Base-by-base conservation (phyloP, 2,329 filamentous ascomycete species). In the Zalaria sp. region DNA sequence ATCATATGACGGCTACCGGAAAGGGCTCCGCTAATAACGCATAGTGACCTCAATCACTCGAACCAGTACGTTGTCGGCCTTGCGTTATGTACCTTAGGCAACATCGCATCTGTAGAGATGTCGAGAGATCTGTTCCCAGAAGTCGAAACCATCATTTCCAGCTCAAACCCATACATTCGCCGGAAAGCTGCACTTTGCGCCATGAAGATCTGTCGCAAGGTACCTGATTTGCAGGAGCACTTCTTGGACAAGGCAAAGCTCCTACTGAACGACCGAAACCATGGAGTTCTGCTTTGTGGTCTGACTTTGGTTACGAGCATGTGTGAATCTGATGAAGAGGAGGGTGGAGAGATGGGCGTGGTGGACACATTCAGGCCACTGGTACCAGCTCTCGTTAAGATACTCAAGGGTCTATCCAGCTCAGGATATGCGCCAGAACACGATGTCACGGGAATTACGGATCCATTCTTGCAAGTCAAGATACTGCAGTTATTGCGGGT, bases 21-120 rank as follows among this genome's bases (percentile, higher is more conserved):
- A 35, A 40, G 25, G 18, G 35, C 35, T 27, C 18, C 37, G 25
- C 52, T 53, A 34, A 54, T 46, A 11, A 27, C 7, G 9, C 28
- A 27, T 53, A 95, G 89, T 72, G 91, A 96, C 58, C 73, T 98
- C 43, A 86, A 88, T 54, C 91, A 98, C 65, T 88, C 86, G 42
- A 98, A 98, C 61, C 91, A 98, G 65, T 98, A 98, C 63, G 86
- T 98, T 47, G 91, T 96, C 52, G 91, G 93, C 25, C 80, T 98
- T 40, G 91, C 91, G 46, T 78, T 98, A 28, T 95, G 89, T 61
- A 95, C 93, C 0, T 76, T 98, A 18, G 91, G 89, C 51, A 98
- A 98, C 61, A 98, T 98, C 53, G 89, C 93, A 45, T 95, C 89
- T 1, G 73, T 96, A 56, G 91, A 98, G 62, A 98, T 98, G 91